Conservation (phyloP, 192 early-diverging fungal genomes). For the Glomus cerebriforme region DNA sequence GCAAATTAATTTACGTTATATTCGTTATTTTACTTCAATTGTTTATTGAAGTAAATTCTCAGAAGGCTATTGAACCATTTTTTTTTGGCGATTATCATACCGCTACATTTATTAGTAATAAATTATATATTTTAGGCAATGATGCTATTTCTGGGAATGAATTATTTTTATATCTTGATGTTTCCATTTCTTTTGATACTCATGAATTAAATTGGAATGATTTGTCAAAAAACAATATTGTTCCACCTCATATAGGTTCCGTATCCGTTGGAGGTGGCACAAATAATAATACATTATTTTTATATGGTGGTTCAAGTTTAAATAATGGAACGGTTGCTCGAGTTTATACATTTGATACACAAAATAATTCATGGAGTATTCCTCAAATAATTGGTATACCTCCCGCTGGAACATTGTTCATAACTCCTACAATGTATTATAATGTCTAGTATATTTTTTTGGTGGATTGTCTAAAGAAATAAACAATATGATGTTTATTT, state of each 20-base stretch:
- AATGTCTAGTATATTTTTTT: background rate
- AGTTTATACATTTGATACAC: background rate
- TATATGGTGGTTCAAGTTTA: conserved; percentile 10
- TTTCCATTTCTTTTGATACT: background rate
- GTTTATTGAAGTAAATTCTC: too few relatives aligned
- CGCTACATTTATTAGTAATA: background rate
- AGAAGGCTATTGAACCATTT: too few relatives aligned
- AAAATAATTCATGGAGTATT: background rate
- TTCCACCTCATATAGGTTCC: background rate
- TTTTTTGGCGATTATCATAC: too few relatives aligned
- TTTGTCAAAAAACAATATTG: background rate
- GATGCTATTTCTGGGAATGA: background rate
- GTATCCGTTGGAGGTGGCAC: background rate
- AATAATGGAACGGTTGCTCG: too few relatives aligned
- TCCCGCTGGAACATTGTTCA: background rate
- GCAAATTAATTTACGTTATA: too few relatives aligned
- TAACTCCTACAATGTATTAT: background rate
- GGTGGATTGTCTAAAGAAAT: background rate
- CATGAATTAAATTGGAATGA: background rate
- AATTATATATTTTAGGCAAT: background rate
- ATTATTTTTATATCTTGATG: background rate
- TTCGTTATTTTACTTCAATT: too few relatives aligned
- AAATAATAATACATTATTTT: background rate
- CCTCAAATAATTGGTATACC: background rate
- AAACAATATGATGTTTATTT: background rate